A percentile compares a stretch with the other conserved stretches of the same genome.
Conservation (phyloP, 2,329 filamentous ascomycete genomes). For the Fonsecaea erecta region DNA sequence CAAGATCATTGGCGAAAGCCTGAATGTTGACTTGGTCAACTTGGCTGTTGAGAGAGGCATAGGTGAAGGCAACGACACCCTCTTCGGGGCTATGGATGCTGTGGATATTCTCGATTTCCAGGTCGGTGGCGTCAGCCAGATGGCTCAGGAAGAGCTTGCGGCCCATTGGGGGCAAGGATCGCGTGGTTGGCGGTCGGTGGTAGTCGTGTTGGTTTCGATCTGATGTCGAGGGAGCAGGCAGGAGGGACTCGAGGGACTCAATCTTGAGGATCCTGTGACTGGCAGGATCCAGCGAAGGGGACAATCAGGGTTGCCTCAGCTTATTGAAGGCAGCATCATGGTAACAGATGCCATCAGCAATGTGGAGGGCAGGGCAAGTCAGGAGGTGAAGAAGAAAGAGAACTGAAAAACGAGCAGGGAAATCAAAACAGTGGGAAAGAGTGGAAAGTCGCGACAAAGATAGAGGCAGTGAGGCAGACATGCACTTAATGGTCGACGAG, state of each 20-base stretch:
- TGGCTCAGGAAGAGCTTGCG: slow-evolving; percentile 69
- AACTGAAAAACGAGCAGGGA: not conserved
- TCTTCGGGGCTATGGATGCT: slow-evolving; percentile 68
- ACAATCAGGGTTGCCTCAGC: not conserved
- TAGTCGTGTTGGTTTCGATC: not conserved
- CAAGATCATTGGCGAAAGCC: slow-evolving; percentile 53
- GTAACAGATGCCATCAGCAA: not conserved
- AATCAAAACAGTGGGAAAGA: not conserved
- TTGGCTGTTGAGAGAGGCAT: slow-evolving; percentile 41
- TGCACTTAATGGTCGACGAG: not conserved
- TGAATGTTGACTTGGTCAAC: slow-evolving; percentile 22
- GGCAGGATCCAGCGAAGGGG: not conserved
- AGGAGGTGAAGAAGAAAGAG: not conserved
- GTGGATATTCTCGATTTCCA: slow-evolving; percentile 55
- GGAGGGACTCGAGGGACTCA: not conserved
- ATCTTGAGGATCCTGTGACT: not conserved
- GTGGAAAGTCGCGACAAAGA: not conserved
- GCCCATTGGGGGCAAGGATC: slow-evolving; percentile 59
- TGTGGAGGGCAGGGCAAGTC: not conserved
- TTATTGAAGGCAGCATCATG: not conserved
- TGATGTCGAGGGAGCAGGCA: not conserved
- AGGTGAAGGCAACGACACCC: slow-evolving; percentile 71
- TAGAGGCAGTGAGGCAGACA: not conserved
- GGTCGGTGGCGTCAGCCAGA: slow-evolving; percentile 48
- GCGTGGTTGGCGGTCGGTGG: not conserved